Base-by-base conservation (phyloP, 257 asterid genomes). In the Solanum pinnatisectum region DNA sequence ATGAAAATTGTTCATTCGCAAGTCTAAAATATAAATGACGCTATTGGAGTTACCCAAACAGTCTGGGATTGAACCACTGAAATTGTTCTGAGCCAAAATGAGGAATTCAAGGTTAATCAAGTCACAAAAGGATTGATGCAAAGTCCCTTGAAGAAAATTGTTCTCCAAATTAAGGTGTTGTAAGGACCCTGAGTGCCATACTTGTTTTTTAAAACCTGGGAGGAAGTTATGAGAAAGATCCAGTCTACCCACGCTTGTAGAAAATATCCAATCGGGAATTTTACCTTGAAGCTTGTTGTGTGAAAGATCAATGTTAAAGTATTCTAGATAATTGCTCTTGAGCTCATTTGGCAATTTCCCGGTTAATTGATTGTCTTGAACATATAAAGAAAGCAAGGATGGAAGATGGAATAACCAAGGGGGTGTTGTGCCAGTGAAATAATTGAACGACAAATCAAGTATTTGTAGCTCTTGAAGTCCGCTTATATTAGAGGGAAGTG, bases 111-210 rank as follows among this genome's bases (percentile, higher is more conserved):
- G 83, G 22, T 1, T 3, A 23, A 12, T 39, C 35, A 37, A 5
- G 13, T 39, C 35, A n/a, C 35, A 23, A 76, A 77, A 23, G 35
- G 84, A 77, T 44, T 0, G 56, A 77, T 5, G 84, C 84, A 76
- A 76, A 76, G 83, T 4, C 46, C 59, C 83, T 76, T 39, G 83
- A 39, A 76, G 83, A 76, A 39, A 39, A 77, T 77, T 77, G 35
- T 39, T n/a, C 35, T 39, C 59, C 59, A 39, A 40, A 39, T 77
- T 77, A 39, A 77, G 84, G 7, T 3, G 39, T 1, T 0, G 0
- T 22, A 76, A 39, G 7, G 6, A 2, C 23, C 0, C 6, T 77
- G 59, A 6, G 2, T 5, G 35, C 59, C 84, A 77, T 77, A 10
- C 12, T 23, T 77, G 35, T n/a, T 42, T 42, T 42, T 42, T 15